phyloP scores from a whole-genome alignment of 345 rosid species.

The Jatropha curcas region DNA sequence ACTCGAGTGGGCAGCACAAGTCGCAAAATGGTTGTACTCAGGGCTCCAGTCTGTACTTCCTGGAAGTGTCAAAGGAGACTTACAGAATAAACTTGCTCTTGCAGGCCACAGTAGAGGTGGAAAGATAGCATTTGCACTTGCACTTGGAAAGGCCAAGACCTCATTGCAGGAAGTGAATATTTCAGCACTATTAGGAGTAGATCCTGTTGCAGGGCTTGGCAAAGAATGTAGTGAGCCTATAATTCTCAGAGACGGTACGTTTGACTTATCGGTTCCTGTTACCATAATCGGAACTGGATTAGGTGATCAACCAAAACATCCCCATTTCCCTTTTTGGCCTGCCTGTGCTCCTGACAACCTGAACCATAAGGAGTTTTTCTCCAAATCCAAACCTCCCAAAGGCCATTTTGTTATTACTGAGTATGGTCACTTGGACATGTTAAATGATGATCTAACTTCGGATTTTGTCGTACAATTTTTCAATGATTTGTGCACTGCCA shows the following conservation, averaged over 20 bases:
- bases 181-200: conserved; percentile 35
- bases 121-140: conserved; percentile 34
- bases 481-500: conserved; percentile 7
- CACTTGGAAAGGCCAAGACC: conserved; percentile 21
- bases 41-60: conserved; percentile 23
- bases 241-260: too few relatives aligned
- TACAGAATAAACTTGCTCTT: conserved; percentile 21
- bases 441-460: conserved; percentile 29
- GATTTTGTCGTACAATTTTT: not conserved
- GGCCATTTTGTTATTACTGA: conserved; percentile 35
- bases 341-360: conserved; percentile 38
- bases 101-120: conserved; percentile 51
- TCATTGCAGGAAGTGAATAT: not conserved
- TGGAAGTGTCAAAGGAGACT: conserved; percentile 1
- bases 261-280: conserved; percentile 31
- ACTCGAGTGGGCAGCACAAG: conserved; percentile 26
- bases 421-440: conserved; percentile 49
- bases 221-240: too few relatives aligned
- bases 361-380: conserved; percentile 38
- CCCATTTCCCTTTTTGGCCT: not conserved
- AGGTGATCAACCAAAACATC: conserved; percentile 12
- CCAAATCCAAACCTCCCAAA: conserved; percentile 32
- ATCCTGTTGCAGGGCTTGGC: conserved; percentile 44
- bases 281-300: conserved; percentile 38
- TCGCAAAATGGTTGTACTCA: conserved; percentile 33